A percentile compares a stretch with the other conserved stretches of the same genome.
Conservation (phyloP, 768 basidiomycete genomes). For the Tulasnella sp. region DNA sequence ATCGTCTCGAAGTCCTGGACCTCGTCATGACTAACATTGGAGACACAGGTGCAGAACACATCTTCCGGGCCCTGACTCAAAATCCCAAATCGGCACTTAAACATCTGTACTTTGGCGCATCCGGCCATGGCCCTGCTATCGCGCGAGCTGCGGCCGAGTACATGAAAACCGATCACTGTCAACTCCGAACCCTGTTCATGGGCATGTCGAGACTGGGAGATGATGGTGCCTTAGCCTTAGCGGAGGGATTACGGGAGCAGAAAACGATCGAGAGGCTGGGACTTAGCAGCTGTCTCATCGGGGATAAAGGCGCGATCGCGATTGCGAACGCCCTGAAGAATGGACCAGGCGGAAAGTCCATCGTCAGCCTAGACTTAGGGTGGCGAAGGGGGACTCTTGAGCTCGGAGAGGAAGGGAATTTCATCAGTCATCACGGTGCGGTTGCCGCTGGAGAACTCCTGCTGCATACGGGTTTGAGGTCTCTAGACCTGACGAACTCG, state of each 20-base stretch:
- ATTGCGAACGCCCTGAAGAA: constrained; percentile 13
- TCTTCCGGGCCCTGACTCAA: constrained; percentile 14
- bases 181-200: constrained; percentile 8
- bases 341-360: background rate
- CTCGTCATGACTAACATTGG: constrained; percentile 19
- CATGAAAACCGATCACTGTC: constrained; percentile 2
- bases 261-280: constrained; percentile 13
- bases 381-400: constrained; percentile 16
- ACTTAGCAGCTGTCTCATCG: constrained; percentile 13
- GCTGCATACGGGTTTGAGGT: background rate
- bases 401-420: constrained; percentile 15
- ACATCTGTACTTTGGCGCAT: constrained; percentile 15
- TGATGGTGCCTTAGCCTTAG: constrained; percentile 9
- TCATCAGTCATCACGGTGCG: constrained; percentile 14
- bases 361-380: constrained; percentile 14
- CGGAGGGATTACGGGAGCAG: constrained; percentile 8
- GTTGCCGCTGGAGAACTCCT: constrained; percentile 10
- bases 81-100: constrained; percentile 13
- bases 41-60: constrained; percentile 15
- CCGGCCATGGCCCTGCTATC: constrained; percentile 2
- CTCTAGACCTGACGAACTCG: constrained; percentile 10
- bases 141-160: constrained; percentile 10
- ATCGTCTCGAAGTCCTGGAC: constrained; percentile 16
- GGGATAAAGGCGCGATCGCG: constrained; percentile 16
- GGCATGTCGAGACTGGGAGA: constrained; percentile 15